Percentiles rank a stretch among this genome's conserved stretches.
Evolutionary conservation across 2,329 filamentous ascomycete genomes (phyloP).

Genomic region (Beauveria brongniartii): DNA sequence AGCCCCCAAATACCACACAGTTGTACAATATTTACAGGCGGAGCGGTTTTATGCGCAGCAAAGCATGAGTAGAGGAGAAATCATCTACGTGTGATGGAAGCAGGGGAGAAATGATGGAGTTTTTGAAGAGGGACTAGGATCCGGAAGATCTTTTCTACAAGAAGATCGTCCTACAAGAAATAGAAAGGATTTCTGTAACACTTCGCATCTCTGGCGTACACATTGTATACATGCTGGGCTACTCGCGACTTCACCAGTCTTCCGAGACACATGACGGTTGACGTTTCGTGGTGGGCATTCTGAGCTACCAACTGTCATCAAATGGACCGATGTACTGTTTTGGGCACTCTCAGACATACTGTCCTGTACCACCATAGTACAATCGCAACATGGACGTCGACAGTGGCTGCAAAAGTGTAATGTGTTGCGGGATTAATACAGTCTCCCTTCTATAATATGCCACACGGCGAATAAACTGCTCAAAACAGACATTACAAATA

Average conservation of each 20-base stretch:
- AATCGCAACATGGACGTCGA: too few species aligned
- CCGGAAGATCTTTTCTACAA: neutral
- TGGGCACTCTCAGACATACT: too few species aligned
- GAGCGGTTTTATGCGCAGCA: conserved; percentile 68
- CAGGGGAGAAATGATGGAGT: neutral
- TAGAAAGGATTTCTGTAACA: conserved; percentile 6
- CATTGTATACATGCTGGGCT: neutral
- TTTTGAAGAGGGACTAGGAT: neutral
- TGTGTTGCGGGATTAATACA: neutral
- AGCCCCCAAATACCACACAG: conserved; percentile 4
- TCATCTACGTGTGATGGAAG: neutral
- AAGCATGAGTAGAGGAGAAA: conserved; percentile 51
- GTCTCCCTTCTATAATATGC: neutral
- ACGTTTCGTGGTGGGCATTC: too few species aligned
- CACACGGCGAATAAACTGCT: neutral
- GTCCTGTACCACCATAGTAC: neutral
- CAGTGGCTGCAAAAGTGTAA: neutral
- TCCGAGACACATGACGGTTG: too few species aligned
- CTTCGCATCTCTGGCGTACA: neutral
- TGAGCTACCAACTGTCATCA: neutral
- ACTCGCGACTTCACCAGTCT: too few species aligned
- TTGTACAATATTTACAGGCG: conserved; percentile 54
- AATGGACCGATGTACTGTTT: too few species aligned
- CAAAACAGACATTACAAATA: conserved; percentile 1
- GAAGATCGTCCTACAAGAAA: neutral